Evolutionary conservation across 768 basidiomycete species (phyloP), one percentile per base, ranked within the genome.

Genomic region (Naganishia vaughanmartiniae): DNA sequence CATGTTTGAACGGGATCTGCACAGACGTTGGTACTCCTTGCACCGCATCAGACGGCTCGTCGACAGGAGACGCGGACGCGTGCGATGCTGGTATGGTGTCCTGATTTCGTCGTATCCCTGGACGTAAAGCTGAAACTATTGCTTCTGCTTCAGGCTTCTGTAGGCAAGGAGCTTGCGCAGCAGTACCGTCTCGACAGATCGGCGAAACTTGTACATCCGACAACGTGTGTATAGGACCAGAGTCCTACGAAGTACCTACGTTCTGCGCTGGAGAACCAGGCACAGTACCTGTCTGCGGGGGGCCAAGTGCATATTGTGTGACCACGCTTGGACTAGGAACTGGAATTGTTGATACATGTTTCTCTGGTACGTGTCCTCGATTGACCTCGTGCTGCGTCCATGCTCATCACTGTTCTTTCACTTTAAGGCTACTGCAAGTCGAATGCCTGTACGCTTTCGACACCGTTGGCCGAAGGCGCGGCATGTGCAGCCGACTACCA

Each of bases 21-120:
- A 58, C 31, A 19, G 57, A 58, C 24, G 33, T 21, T 34, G 60
- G 60, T 3, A 42, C 30, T 3, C 3, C n/a, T 26, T 63, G 60
- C 19, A 21, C 24, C 14, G 39, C 24, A 3, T 26, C 39, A 9
- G 60, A 63, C 17, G 39, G 28, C 6, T 26, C 60, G 6, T 12
- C 26, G 10, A 63, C 60, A 4, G 60, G 60, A 14, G 14, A 1
- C 11, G 1, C 60, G 1, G 42, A 21, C 42, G 12, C n/a, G 0
- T 63, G 60, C 46, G 39, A 39, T 14, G 24, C n/a, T n/a, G 42
- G 60, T 63, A 28, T 14, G 60, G n/a, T n/a, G n/a, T n/a, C n/a
- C n/a, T n/a, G n/a, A n/a, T 58, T 42, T 15, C 2, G 9, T 42
- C 42, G 17, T 42, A 2, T 15, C 17, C 42, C 10, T 42, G 7